Conservation (phyloP, 768 basidiomycete genomes). For the Trametes cingulata region DNA sequence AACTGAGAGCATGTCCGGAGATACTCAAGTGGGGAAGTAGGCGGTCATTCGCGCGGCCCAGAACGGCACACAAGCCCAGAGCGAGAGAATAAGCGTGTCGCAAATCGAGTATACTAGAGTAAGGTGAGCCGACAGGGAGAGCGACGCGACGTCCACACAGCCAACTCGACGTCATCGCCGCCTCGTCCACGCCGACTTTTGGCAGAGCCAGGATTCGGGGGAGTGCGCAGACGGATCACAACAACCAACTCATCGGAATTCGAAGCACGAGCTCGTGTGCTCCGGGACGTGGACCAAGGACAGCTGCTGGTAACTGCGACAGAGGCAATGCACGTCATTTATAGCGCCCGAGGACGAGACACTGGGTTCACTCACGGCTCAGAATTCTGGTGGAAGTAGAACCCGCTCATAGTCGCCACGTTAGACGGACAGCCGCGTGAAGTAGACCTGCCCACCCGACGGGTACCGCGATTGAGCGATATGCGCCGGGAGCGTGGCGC, state of each 20-base stretch:
- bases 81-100: not conserved
- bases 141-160: not conserved
- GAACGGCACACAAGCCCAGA: not conserved
- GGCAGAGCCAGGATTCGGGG: not conserved
- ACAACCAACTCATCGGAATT: conserved; percentile 57
- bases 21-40: not conserved
- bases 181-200: conserved; percentile 12
- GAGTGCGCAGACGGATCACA: not conserved
- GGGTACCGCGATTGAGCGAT: conserved; percentile 37
- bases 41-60: not conserved
- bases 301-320: conserved; percentile 80
- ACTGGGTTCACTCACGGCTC: conserved; percentile 71
- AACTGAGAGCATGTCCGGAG: conserved; percentile 15
- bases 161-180: not conserved
- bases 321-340: not conserved
- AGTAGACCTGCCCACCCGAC: conserved; percentile 41
- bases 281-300: conserved; percentile 80
- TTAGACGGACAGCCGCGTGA: conserved; percentile 48
- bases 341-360: not conserved
- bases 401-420: conserved; percentile 81
- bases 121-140: not conserved
- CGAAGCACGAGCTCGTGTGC: conserved; percentile 73
- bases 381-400: conserved; percentile 92
- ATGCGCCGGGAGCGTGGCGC: conserved; percentile 23
- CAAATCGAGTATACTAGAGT: conserved; percentile 1